Conservation (phyloP, 2,329 filamentous ascomycete species). For the Aspergillus versicolor region DNA sequence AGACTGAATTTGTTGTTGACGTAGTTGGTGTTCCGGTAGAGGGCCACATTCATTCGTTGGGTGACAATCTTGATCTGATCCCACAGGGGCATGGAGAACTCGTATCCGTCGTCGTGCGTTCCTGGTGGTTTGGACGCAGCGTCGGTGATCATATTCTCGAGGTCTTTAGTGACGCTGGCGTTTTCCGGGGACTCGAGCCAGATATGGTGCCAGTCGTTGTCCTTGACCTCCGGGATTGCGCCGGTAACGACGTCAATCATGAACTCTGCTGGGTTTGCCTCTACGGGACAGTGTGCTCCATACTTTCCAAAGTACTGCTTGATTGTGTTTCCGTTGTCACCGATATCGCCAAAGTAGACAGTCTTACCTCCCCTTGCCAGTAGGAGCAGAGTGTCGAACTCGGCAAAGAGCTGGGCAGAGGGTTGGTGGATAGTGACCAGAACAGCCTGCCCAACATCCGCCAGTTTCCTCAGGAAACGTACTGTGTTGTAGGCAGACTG, state of each 20-base stretch:
- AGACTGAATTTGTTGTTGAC: constrained; percentile 63
- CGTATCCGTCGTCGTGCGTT: constrained; percentile 46
- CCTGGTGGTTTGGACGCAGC: constrained; percentile 43
- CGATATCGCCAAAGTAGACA: constrained; percentile 68
- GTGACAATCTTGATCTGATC: constrained; percentile 65
- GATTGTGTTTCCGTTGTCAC: constrained; percentile 62
- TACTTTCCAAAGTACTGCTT: constrained; percentile 66
- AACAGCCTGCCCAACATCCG: constrained; percentile 64
- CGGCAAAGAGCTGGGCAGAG: constrained; percentile 63
- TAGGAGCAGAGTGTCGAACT: constrained; percentile 69
- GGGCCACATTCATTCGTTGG: constrained; percentile 63
- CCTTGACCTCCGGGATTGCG: constrained; percentile 40
- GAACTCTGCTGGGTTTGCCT: constrained; percentile 62
- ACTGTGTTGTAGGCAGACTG: constrained; percentile 67
- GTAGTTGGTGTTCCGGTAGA: constrained; percentile 68
- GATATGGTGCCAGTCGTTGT: constrained; percentile 68
- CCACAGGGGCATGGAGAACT: constrained; percentile 65
- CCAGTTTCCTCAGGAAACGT: constrained; percentile 64
- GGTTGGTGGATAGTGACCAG: constrained; percentile 72
- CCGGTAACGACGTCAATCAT: constrained; percentile 53
- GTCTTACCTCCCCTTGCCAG: constrained; percentile 67
- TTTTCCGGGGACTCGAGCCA: constrained; percentile 66
- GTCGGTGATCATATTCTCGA: constrained; percentile 60
- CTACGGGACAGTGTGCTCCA: constrained; percentile 62
- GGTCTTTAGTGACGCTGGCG: constrained; percentile 57